Evolutionary conservation across 2,329 filamentous ascomycete species (phyloP), one percentile per base, ranked within the genome.

Genomic region (Botrytis byssoidea): DNA sequence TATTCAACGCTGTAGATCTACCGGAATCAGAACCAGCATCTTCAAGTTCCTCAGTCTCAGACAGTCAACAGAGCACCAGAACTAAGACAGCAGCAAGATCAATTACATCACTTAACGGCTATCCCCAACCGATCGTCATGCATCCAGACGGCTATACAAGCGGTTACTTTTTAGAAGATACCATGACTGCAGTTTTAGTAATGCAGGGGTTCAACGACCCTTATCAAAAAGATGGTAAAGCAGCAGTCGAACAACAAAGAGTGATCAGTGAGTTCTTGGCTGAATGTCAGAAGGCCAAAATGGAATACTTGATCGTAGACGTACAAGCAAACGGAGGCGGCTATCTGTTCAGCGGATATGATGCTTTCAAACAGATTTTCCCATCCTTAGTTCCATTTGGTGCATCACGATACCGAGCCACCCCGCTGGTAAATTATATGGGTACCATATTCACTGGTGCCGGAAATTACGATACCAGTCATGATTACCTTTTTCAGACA

Each of bases 321-420:
- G 78, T 92, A 12, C 85, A 75, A 40, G 84, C 83, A 4, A 93
- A 93, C 76, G 84, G 83, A 0, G 91, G 90, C 48, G 90, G 91
- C 1, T 79, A 81, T 61, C 78, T 88, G 20, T 76, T 82, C 22
- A 82, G 83, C 3, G 86, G 85, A 1, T 85, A 84, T 69, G 85
- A 87, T 67, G 75, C 86, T 0, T 90, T 90, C 77, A 79, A 80
- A 8, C 78, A 84, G 48, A 77, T 79, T 69, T 79, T 80, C 59
- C 78, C 80, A 57, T 60, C 72, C 35, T 74, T 79, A 9, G 78
- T 67, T 3, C 74, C 73, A n/a, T 65, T 64, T 22, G 74, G 71
- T 68, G 76, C 86, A 0, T 90, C 90, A 77, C 79, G 81, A 9
- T 79, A 67, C 12, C 69, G 73, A 60, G 69, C 73, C 29, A 66